These are phyloP conservation scores for Luzula sylvatica DNA, from an alignment of 176 grass and related monocot genomes.

Conservation along the genomic window DNA sequence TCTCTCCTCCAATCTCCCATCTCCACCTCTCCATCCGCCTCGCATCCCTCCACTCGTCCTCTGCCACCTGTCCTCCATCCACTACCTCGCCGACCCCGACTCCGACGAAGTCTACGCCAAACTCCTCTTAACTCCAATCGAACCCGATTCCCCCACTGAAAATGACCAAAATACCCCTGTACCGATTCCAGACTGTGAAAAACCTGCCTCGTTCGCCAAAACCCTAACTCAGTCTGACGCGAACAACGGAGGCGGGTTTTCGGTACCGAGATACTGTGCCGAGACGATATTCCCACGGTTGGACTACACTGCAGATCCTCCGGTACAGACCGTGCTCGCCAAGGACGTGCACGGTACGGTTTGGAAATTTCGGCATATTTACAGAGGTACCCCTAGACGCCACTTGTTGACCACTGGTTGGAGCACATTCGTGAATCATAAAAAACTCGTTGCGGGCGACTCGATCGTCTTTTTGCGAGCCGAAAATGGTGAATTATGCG, in stretches of 20 bases:
- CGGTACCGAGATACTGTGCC: slow-evolving; percentile 94
- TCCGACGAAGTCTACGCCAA: slow-evolving; percentile 89
- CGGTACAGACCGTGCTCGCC: slow-evolving; percentile 87
- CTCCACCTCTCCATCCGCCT: slow-evolving; percentile 4
- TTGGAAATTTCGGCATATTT: slow-evolving; percentile 99
- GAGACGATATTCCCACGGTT: slow-evolving; percentile 96
- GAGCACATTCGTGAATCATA: slow-evolving; percentile 99
- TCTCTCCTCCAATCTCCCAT: slow-evolving; percentile 19
- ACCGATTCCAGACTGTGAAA: slow-evolving; percentile 18
- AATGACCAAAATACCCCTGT: slow-evolving; percentile 8
- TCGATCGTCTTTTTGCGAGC: slow-evolving; percentile 97
- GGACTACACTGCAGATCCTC: slow-evolving; percentile 88
- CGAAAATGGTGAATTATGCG: slow-evolving; percentile 78
- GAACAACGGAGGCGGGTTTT: slow-evolving; percentile 96
- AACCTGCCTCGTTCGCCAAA: slow-evolving; percentile 87
- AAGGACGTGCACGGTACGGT: slow-evolving; percentile 93
- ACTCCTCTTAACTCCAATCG: slow-evolving; percentile 45
- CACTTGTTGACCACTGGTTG: slow-evolving; percentile 93
- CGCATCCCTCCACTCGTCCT: slow-evolving; percentile 33
- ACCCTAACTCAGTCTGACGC: slow-evolving; percentile 98
- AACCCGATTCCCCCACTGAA: slow-evolving; percentile 6
- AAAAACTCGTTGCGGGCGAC: slow-evolving; percentile 98
- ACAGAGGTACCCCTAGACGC: slow-evolving; percentile 77
- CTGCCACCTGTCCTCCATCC: slow-evolving; percentile 45
- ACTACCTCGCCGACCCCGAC: slow-evolving; percentile 60